These are phyloP conservation scores for Quercus alba DNA, from an alignment of 306 rosid genomes.

Conservation along the genomic window DNA sequence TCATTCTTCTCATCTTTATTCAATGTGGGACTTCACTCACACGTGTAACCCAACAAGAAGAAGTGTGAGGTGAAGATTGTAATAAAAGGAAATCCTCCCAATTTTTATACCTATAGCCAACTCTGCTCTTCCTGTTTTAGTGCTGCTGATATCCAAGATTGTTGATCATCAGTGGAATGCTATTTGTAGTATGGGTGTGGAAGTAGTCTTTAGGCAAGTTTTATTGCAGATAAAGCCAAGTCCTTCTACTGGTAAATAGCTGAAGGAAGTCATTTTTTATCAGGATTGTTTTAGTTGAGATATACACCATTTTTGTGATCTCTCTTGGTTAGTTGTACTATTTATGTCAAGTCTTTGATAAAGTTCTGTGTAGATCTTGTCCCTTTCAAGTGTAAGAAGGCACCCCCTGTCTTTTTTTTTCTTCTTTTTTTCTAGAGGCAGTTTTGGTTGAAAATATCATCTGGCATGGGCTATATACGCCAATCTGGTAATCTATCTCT, in stretches of 20 bases:
- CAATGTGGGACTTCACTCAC: too few species aligned
- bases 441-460: neutral
- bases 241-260: neutral
- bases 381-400: neutral
- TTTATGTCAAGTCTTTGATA: neutral
- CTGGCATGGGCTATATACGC: neutral
- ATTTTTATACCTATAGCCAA: neutral
- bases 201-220: neutral
- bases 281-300: neutral
- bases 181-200: neutral
- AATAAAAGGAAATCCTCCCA: neutral
- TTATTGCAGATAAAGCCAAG: neutral
- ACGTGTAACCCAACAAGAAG: neutral
- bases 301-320: neutral
- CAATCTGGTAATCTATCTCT: neutral
- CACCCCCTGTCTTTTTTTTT: too few species aligned
- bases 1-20: too few species aligned
- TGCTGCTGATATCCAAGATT: neutral
- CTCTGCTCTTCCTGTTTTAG: neutral
- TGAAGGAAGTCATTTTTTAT: neutral
- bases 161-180: neutral
- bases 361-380: neutral
- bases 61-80: conserved; percentile 1
- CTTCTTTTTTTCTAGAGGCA: neutral
- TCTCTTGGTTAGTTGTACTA: neutral